Percentiles rank a stretch among this genome's conserved stretches.
Evolutionary conservation across 108 stramenopile genomes (phyloP).

Genomic region (Fistulifera solaris): DNA sequence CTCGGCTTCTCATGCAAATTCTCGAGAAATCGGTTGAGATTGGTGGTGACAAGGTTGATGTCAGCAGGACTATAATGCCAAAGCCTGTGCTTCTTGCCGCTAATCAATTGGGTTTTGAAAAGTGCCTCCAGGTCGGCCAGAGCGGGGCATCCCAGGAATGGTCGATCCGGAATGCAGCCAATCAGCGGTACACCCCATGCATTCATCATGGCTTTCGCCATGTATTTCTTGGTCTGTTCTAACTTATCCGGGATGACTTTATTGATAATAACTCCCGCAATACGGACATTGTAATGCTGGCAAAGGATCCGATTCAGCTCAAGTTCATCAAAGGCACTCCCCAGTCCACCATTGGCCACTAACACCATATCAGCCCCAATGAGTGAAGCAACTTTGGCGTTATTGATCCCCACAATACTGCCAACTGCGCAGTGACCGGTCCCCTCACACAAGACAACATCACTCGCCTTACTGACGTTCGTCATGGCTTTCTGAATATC

Average conservation of each 20-base stretch:
- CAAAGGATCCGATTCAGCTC: constrained; percentile 77
- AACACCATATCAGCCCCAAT: constrained; percentile 82
- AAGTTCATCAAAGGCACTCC: constrained; percentile 84
- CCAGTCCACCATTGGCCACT: constrained; percentile 90
- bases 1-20: constrained; percentile 50
- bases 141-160: constrained; percentile 78
- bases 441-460: constrained; percentile 80
- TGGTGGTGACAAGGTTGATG: constrained; percentile 75
- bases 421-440: constrained; percentile 91
- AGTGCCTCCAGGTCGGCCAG: constrained; percentile 71
- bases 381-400: constrained; percentile 78
- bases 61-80: constrained; percentile 72
- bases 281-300: constrained; percentile 56
- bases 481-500: constrained; percentile 31
- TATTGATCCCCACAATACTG: constrained; percentile 73
- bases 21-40: constrained; percentile 69
- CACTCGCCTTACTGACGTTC: constrained; percentile 18
- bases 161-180: constrained; percentile 83
- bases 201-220: constrained; percentile 44
- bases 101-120: constrained; percentile 55
- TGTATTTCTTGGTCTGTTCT: constrained; percentile 63
- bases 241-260: constrained; percentile 81
- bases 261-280: constrained; percentile 89
- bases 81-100: constrained; percentile 58
- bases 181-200: constrained; percentile 73